A percentile compares a stretch with the other conserved stretches of the same genome.
phyloP scores from a whole-genome alignment of 2,329 filamentous ascomycete species.

The Fusarium pseudocircinatum region DNA sequence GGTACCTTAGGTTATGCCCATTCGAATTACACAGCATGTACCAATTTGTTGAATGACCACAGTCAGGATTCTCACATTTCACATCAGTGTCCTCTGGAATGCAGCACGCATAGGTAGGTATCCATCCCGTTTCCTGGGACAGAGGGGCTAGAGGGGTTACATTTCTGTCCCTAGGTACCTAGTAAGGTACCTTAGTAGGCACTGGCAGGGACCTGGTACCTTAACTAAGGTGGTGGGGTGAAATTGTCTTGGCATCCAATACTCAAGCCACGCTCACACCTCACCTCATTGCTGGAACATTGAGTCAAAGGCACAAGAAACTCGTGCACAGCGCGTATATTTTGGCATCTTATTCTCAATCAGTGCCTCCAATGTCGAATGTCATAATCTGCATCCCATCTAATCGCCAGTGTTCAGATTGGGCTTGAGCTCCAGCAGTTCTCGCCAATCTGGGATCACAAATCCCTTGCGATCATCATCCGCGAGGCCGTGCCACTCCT shows the following conservation, averaged over 20 bases:
- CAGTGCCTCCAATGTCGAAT: neutral
- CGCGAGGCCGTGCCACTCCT: slow-evolving; percentile 51
- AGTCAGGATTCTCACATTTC: neutral
- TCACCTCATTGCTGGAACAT: neutral
- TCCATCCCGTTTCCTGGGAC: neutral
- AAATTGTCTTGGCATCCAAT: neutral
- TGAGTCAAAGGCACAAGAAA: neutral
- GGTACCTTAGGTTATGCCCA: too few species aligned
- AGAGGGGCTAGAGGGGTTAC: slow-evolving; percentile 2
- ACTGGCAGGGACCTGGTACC: too few species aligned
- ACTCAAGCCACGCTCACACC: neutral
- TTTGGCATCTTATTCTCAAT: neutral
- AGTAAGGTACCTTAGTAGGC: too few species aligned
- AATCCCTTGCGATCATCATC: slow-evolving; percentile 53
- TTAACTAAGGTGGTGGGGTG: slow-evolving; percentile 16
- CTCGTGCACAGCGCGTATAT: neutral
- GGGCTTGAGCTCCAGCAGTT: slow-evolving; percentile 30
- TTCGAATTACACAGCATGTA: neutral
- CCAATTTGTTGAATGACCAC: neutral
- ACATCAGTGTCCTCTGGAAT: neutral
- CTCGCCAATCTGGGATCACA: slow-evolving; percentile 61
- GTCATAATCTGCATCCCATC: neutral
- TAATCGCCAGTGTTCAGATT: slow-evolving; percentile 23
- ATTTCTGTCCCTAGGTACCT: neutral
- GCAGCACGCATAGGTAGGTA: neutral